Conservation (phyloP, 2,329 filamentous ascomycete species). For the Xylariaceae sp. region DNA sequence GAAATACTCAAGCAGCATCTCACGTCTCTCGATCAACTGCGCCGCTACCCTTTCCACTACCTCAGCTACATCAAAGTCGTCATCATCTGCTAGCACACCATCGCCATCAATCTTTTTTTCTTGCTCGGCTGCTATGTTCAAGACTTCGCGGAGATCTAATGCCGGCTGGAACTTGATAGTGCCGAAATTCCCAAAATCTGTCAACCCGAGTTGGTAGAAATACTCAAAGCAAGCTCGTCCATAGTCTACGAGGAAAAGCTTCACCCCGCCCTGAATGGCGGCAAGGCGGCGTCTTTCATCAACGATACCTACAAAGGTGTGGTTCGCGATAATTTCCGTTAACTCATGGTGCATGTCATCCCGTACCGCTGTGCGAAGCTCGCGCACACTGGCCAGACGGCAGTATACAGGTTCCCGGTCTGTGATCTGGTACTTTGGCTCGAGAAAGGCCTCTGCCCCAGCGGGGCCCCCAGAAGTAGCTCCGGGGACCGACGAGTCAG, state of each 20-base stretch:
- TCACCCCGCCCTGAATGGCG: conserved; percentile 90
- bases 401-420: conserved; percentile 68
- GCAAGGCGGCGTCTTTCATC: conserved; percentile 82
- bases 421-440: conserved; percentile 60
- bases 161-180: conserved; percentile 74
- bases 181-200: conserved; percentile 95
- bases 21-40: conserved; percentile 69
- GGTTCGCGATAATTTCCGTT: conserved; percentile 79
- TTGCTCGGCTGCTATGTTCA: conserved; percentile 67
- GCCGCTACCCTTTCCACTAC: conserved; percentile 62
- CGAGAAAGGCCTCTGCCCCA: conserved; percentile 24
- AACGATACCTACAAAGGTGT: conserved; percentile 91
- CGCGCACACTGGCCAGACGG: conserved; percentile 78
- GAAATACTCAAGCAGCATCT: conserved; percentile 94
- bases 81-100: conserved; percentile 34
- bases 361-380: conserved; percentile 75
- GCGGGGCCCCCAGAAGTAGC: conserved; percentile 19
- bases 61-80: conserved; percentile 62
- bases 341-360: conserved; percentile 79
- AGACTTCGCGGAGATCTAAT: conserved; percentile 64
- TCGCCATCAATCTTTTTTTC: conserved; percentile 52
- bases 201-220: conserved; percentile 92
- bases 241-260: conserved; percentile 90
- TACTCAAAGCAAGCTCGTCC: conserved; percentile 82
- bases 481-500: conserved; percentile 32